Evolutionary conservation across 106 monocot species (phyloP), one percentile per base, ranked within the genome.

Genomic region (Chionographis japonica): DNA sequence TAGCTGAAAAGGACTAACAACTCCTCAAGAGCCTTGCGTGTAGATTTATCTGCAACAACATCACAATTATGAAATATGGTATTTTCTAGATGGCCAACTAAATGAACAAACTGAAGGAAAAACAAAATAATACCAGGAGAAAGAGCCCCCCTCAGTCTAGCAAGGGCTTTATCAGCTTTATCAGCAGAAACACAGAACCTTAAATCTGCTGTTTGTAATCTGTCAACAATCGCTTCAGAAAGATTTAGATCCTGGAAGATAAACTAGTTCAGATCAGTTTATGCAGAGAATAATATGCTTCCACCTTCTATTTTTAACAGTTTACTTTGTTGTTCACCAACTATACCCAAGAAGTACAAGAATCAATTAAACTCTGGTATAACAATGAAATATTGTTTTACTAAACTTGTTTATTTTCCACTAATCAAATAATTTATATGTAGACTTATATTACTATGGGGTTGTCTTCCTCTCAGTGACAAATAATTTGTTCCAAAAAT

Each of bases 91-190:
- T 40, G 46, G 14, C 17, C 17, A 16, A 61, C 40, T 17, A 8
- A 18, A 52, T 17, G 4, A 55, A 61, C 52, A 65, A 4, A 52
- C 3, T 52, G 27, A 20, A n/a, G 66, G 19, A 16, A 42, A 63
- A 7, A 61, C 16, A 37, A 63, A 55, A 52, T 12, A 70, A 15
- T 83, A 97, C 97, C 89, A 64, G 80, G 81, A 73, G 74, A 90
- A 39, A 98, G 74, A 41, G 92, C 93, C 53, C 98, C 98, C 56
- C 98, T 93, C 66, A 98, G 54, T 76, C 98, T 98, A 72, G 98
- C 93, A 60, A 98, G 83, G 43, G 85, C 85, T 60, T 81, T 71
- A 76, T 93, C 92, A 52, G 85, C 85, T 60, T 81, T 71, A 76
- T 93, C 92, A 55, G 81, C 76, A 72, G 83, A 72, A 53, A 92